A percentile compares a stretch with the other conserved stretches of the same genome.
These are phyloP conservation scores for Phaffomyces thermotolerans DNA, from an alignment of 805 yeast species.

Conservation along the genomic window DNA sequence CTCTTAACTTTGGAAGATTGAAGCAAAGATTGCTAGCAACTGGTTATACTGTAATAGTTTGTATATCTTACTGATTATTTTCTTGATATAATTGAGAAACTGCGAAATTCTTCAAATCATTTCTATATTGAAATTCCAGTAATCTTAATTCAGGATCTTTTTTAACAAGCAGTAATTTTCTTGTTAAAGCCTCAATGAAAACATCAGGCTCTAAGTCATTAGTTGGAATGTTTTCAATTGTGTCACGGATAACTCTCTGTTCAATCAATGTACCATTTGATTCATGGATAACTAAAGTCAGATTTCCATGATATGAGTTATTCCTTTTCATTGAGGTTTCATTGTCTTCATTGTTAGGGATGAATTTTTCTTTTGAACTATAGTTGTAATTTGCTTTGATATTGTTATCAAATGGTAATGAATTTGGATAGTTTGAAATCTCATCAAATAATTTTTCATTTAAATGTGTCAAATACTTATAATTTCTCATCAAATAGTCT, in stretches of 20 bases:
- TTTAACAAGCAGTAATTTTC: slow-evolving; percentile 4
- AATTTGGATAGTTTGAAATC: background rate
- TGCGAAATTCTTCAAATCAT: slow-evolving; percentile 13
- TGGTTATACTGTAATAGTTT: too few relatives aligned
- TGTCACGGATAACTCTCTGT: background rate
- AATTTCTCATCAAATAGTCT: slow-evolving; percentile 12
- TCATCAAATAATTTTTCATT: slow-evolving; percentile 2
- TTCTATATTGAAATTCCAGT: slow-evolving; percentile 11
- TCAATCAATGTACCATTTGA: slow-evolving; percentile 1
- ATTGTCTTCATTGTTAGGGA: too few relatives aligned
- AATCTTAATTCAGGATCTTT: slow-evolving; percentile 12
- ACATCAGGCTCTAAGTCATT: slow-evolving; percentile 2
- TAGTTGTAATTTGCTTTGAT: too few relatives aligned
- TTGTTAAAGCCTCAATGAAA: slow-evolving; percentile 3
- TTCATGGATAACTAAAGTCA: background rate
- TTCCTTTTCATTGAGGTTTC: slow-evolving; percentile 10
- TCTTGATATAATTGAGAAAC: slow-evolving; percentile 4
- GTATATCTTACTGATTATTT: too few relatives aligned
- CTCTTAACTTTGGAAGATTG: too few relatives aligned
- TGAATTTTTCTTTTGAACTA: too few relatives aligned
- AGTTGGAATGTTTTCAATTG: background rate
- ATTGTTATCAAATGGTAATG: too few relatives aligned
- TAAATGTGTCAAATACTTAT: slow-evolving; percentile 31
- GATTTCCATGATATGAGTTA: slow-evolving; percentile 6
- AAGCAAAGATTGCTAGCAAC: too few relatives aligned